These are phyloP conservation scores for Phaeosphaeriaceae sp. DNA, from an alignment of 2,329 filamentous ascomycete species.

Conservation along the genomic window DNA sequence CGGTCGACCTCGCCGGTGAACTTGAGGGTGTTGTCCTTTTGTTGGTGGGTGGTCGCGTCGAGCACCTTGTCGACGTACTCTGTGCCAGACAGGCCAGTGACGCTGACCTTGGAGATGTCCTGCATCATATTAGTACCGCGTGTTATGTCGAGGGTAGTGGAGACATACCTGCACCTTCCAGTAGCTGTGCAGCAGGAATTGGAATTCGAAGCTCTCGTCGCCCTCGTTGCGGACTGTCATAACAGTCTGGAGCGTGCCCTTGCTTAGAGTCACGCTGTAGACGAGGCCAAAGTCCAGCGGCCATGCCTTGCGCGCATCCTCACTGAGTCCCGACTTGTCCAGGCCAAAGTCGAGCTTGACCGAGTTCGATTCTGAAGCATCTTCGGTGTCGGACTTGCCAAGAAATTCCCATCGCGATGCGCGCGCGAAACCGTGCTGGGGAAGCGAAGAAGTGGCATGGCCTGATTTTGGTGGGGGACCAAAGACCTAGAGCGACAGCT, in stretches of 20 bases:
- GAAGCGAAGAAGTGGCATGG: constrained; percentile 78
- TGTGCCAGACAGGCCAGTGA: constrained; percentile 79
- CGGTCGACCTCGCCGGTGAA: constrained; percentile 86
- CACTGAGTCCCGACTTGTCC: constrained; percentile 73
- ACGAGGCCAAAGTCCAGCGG: constrained; percentile 87
- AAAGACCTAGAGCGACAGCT: constrained; percentile 70
- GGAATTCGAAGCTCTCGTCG: constrained; percentile 83
- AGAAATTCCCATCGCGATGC: constrained; percentile 92
- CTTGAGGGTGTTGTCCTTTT: constrained; percentile 69
- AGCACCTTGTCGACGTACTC: constrained; percentile 85
- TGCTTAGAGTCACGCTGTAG: constrained; percentile 88
- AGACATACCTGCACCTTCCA: constrained; percentile 76
- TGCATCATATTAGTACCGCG: constrained; percentile 46
- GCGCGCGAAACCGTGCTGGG: constrained; percentile 95
- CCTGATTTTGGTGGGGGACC: constrained; percentile 77
- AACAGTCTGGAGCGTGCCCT: constrained; percentile 77
- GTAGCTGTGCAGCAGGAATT: constrained; percentile 91
- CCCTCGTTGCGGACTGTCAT: constrained; percentile 91
- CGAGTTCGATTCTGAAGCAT: constrained; percentile 58
- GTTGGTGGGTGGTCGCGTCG: constrained; percentile 69
- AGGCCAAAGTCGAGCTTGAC: constrained; percentile 97
- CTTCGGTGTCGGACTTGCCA: constrained; percentile 80
- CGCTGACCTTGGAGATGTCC: constrained; percentile 78
- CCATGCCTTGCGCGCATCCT: constrained; percentile 77
- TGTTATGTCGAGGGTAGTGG: background rate